These are phyloP conservation scores for Przewalskia tangutica DNA, from an alignment of 257 asterid species.

Conservation along the genomic window DNA sequence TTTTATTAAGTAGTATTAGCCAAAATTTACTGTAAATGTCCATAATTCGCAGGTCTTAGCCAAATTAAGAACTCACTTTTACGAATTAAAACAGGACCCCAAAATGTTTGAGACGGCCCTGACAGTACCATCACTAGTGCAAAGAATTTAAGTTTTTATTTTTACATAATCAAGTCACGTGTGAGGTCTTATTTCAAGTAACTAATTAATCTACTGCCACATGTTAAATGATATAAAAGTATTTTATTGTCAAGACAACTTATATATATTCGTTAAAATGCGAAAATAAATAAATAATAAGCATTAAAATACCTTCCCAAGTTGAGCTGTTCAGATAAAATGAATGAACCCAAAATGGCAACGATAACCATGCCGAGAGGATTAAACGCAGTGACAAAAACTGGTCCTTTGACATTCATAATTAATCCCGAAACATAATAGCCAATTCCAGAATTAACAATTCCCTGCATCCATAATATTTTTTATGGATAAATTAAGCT, in stretches of 20 bases:
- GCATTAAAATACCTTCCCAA: slow-evolving; percentile 26
- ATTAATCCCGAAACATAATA: slow-evolving; percentile 38
- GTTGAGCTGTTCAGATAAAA: slow-evolving; percentile 26
- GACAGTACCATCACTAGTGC: neutral
- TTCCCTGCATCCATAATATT: slow-evolving; percentile 34
- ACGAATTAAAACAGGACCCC: too few species aligned
- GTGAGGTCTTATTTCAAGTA: too few species aligned
- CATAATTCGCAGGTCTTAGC: too few species aligned
- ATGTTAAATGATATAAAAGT: too few species aligned
- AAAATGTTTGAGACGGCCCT: too few species aligned
- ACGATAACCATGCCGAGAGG: slow-evolving; percentile 42
- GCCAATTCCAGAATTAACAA: slow-evolving; percentile 35
- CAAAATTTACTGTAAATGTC: too few species aligned
- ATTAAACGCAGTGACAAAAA: slow-evolving; percentile 37
- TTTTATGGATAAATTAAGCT: too few species aligned
- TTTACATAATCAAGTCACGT: neutral
- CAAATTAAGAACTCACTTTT: too few species aligned
- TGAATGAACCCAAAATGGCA: slow-evolving; percentile 33
- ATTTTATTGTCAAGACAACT: neutral
- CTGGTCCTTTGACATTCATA: slow-evolving; percentile 38
- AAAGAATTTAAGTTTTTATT: neutral
- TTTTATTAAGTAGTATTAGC: too few species aligned
- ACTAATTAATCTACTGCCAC: too few species aligned
- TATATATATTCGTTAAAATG: neutral
- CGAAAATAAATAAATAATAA: neutral